phyloP scores from a whole-genome alignment of 768 basidiomycete genomes.

The Lanmaoa rubissima region DNA sequence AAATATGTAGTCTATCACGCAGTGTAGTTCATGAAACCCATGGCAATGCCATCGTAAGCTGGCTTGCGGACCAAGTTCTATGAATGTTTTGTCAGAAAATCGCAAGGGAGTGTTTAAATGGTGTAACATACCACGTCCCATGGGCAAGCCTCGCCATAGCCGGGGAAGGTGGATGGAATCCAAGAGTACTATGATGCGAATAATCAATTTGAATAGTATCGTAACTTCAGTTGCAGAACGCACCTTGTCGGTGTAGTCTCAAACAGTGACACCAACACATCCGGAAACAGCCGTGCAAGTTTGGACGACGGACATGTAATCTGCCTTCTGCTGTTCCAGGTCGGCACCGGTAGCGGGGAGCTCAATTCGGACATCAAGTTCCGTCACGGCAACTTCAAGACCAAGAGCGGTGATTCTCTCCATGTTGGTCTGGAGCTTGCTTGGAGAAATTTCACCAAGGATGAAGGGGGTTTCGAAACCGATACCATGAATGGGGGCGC shows the following conservation, averaged over 20 bases:
- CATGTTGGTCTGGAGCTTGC: constrained; percentile 45
- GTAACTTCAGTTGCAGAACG: constrained; percentile 5
- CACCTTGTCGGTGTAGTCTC: constrained; percentile 42
- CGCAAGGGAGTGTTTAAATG: neutral
- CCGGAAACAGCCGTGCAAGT: constrained; percentile 45
- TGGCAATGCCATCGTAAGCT: constrained; percentile 9
- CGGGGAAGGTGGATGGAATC: constrained; percentile 7
- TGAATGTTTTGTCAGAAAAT: neutral
- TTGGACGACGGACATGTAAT: constrained; percentile 55
- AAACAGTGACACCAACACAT: constrained; percentile 40
- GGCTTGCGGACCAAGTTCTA: constrained; percentile 17
- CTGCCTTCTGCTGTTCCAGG: constrained; percentile 52
- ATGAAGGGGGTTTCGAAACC: constrained; percentile 62
- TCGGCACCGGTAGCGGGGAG: constrained; percentile 46
- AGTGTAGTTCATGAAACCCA: constrained; percentile 5
- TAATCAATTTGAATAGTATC: constrained; percentile 14
- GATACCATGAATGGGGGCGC: constrained; percentile 58
- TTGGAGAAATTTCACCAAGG: constrained; percentile 51
- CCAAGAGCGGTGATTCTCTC: constrained; percentile 56
- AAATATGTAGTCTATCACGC: neutral
- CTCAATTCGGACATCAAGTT: constrained; percentile 63
- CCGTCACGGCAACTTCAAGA: constrained; percentile 66
- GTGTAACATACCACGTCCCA: constrained; percentile 14
- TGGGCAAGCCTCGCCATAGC: constrained; percentile 16
- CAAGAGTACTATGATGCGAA: constrained; percentile 15